phyloP scores from a whole-genome alignment of 106 monocot species.

The Hemerocallis citrina region DNA sequence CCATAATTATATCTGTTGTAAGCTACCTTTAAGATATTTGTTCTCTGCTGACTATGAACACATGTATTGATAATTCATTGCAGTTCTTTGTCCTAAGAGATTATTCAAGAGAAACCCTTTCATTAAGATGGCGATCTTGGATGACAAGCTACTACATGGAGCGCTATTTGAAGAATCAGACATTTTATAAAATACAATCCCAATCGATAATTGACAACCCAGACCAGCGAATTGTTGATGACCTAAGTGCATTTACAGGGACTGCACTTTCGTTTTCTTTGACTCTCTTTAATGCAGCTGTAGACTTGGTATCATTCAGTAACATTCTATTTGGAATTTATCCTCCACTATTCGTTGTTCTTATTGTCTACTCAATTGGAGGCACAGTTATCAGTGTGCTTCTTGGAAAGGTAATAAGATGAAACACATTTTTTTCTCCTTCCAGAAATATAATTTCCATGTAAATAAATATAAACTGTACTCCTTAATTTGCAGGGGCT shows the following conservation, averaged over 20 bases:
- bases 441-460: not conserved
- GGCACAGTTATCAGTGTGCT: conserved; percentile 83
- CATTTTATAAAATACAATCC: conserved; percentile 77
- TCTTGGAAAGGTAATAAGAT: conserved; percentile 81
- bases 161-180: conserved; percentile 69
- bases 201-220: conserved; percentile 90
- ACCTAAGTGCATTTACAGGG: conserved; percentile 77
- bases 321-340: conserved; percentile 83
- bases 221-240: conserved; percentile 95
- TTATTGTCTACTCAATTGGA: conserved; percentile 90
- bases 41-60: not conserved
- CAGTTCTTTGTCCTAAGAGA: conserved; percentile 93
- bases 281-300: conserved; percentile 77
- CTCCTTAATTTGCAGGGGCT: conserved; percentile 48
- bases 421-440: not conserved
- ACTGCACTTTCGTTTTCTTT: conserved; percentile 91
- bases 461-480: not conserved
- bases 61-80: conserved; percentile 15
- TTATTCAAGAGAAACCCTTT: conserved; percentile 91
- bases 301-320: conserved; percentile 96
- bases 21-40: not conserved
- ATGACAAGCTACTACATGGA: conserved; percentile 98
- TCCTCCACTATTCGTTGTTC: conserved; percentile 91
- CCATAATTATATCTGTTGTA: not conserved
- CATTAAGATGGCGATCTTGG: conserved; percentile 96